Evolutionary conservation across 306 rosid genomes (phyloP).

Genomic region (Begonia fuchsioides): DNA sequence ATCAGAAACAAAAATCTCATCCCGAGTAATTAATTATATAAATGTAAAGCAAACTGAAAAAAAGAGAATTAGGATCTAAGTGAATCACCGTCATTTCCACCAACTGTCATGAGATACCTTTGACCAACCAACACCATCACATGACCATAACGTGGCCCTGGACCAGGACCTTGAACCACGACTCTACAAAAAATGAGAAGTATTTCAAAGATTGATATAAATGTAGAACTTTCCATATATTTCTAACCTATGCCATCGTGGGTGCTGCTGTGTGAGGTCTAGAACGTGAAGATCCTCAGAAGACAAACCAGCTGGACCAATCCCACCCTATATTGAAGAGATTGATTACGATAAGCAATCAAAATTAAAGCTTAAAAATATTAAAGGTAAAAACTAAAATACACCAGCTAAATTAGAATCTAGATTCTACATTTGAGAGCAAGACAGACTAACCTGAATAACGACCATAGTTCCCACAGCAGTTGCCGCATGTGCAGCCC

Average conservation of each 20-base stretch:
- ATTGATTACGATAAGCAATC: constrained; percentile 19
- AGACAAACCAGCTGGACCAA: constrained; percentile 97
- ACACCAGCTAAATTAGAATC: neutral
- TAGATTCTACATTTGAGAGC: constrained; percentile 4
- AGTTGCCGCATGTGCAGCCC: constrained; percentile 99
- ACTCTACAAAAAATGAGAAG: constrained; percentile 46
- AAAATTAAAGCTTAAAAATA: constrained; percentile 4
- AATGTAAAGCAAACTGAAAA: neutral
- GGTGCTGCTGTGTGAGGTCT: constrained; percentile 96
- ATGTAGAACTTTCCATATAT: neutral
- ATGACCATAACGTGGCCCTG: constrained; percentile 99
- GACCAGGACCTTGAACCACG: constrained; percentile 99
- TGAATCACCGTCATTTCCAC: constrained; percentile 94
- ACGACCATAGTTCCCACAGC: constrained; percentile 99
- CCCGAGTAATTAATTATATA: neutral
- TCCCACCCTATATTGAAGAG: constrained; percentile 71
- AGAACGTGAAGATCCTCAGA: constrained; percentile 98
- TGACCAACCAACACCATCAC: constrained; percentile 99
- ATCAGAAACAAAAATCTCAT: neutral
- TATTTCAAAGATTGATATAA: constrained; percentile 1
- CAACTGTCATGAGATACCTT: constrained; percentile 98
- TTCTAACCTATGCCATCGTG: constrained; percentile 91
- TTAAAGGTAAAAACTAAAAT: neutral
- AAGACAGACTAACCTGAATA: constrained; percentile 56
- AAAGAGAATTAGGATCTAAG: neutral